phyloP scores from a whole-genome alignment of 1,284 basidiomycete species.

The Puccinia horiana region DNA sequence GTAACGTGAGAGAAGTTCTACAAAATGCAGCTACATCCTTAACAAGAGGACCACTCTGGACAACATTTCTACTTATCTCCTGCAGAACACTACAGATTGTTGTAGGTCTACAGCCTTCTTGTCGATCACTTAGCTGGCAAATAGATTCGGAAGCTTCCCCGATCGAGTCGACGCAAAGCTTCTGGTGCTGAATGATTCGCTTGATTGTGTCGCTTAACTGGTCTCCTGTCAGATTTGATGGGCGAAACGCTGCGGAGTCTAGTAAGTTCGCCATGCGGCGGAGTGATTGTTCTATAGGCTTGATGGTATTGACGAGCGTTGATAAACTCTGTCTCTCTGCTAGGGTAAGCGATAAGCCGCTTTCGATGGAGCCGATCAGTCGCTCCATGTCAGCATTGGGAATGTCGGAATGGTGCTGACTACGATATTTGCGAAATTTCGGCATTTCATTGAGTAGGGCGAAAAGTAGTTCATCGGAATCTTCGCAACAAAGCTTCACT shows the following conservation, averaged over 20 bases:
- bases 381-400: constrained; percentile 41
- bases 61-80: neutral
- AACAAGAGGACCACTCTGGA: neutral
- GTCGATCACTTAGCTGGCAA: constrained; percentile 2
- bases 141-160: constrained; percentile 49
- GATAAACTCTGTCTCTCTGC: constrained; percentile 17
- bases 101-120: neutral
- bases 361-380: constrained; percentile 41
- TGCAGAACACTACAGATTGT: neutral
- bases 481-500: constrained; percentile 18
- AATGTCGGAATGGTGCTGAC: constrained; percentile 41
- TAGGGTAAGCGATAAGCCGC: constrained; percentile 42
- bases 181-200: constrained; percentile 64
- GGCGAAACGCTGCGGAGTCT: neutral
- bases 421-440: constrained; percentile 37
- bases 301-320: constrained; percentile 7
- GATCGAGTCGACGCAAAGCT: constrained; percentile 51
- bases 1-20: constrained; percentile 17
- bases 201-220: constrained; percentile 70
- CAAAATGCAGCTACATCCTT: neutral
- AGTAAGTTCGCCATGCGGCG: constrained; percentile 28
- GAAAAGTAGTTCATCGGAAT: constrained; percentile 32
- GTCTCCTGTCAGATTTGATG: constrained; percentile 67
- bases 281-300: constrained; percentile 8
- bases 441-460: constrained; percentile 44